Evolutionary conservation across 371 early-diverging fungal species (phyloP), one percentile per base, ranked within the genome.

Genomic region (Circinella minor): DNA sequence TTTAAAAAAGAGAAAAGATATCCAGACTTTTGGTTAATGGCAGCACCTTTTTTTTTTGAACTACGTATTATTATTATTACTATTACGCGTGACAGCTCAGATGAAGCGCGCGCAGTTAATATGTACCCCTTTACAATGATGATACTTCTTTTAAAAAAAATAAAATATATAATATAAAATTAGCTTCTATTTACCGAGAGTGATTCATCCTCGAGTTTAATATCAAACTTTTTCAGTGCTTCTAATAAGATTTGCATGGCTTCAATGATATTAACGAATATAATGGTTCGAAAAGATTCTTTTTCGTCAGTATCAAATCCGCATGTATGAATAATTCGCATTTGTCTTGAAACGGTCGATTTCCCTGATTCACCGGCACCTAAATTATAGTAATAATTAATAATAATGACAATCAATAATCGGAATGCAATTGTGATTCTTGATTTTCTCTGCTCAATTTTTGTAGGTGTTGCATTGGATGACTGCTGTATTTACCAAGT

Each of bases 281-380:
- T 92, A 71, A 93, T 90, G 62, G 88, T 92, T 66, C 88, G 90
- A 82, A 92, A 95, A 20, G 92, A 85, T 66, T 89, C 88, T 36
- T 91, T 86, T 75, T 96, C 96, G 15, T 90, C 87, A 17, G 75
- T 67, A 66, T 88, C 86, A 81, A 93, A 96, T 4, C 96, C 96
- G 63, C 84, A 86, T 60, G 90, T 93, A 79, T 96, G 96, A 71
- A 96, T 95, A 38, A 96, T 84, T 76, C 92, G 91, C 95, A 96
- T 95, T 73, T 96, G 96, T 77, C 96, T 95, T 61, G 96, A 82
- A 61, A 96, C 92, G 47, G 97, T 96, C 64, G 92, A 91, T 77
- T 96, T 96, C 27, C 97, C 97, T 1, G 96, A 95, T 82, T 96
- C 97, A 43, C 97, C 97, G 38, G 96, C 94, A 64, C 97, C 95